Evolutionary conservation across 495 filamentous ascomycete species (phyloP).

Genomic region (Hypoxylon fuscum): DNA sequence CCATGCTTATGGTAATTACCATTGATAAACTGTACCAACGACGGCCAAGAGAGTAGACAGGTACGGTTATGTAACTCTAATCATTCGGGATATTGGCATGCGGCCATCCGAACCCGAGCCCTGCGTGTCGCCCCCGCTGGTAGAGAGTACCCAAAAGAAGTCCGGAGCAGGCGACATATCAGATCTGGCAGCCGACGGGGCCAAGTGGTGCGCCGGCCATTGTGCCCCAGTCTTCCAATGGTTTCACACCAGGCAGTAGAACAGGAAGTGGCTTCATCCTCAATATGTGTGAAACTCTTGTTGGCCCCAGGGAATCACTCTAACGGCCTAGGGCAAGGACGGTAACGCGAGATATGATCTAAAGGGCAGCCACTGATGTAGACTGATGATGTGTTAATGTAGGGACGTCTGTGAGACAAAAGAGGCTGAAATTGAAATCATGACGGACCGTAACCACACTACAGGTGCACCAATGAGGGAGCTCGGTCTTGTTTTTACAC

Average conservation of each 20-base stretch:
- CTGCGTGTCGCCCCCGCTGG: constrained; percentile 1
- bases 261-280: constrained; percentile 3
- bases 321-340: constrained; percentile 1
- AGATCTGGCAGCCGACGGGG: constrained; percentile 33
- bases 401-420: constrained; percentile 19
- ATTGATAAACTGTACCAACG: too few relatives aligned
- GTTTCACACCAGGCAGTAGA: constrained; percentile 11
- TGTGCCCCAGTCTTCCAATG: constrained; percentile 27
- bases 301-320: constrained; percentile 8
- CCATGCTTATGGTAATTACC: too few relatives aligned
- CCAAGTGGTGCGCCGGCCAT: constrained; percentile 15
- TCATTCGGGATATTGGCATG: constrained; percentile 30
- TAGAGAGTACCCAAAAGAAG: background rate
- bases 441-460: constrained; percentile 10
- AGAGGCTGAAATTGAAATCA: constrained; percentile 27
- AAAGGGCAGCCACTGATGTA: constrained; percentile 30
- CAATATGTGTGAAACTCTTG: constrained; percentile 1
- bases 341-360: constrained; percentile 20
- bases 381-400: constrained; percentile 26
- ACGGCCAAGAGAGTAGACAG: background rate
- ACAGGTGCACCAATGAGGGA: constrained; percentile 26
- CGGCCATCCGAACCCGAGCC: constrained; percentile 36
- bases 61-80: background rate
- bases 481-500: constrained; percentile 16
- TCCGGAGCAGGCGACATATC: constrained; percentile 37